Evolutionary conservation across 495 filamentous ascomycete species (phyloP).

Genomic region (Hypoxylon perforatum): DNA sequence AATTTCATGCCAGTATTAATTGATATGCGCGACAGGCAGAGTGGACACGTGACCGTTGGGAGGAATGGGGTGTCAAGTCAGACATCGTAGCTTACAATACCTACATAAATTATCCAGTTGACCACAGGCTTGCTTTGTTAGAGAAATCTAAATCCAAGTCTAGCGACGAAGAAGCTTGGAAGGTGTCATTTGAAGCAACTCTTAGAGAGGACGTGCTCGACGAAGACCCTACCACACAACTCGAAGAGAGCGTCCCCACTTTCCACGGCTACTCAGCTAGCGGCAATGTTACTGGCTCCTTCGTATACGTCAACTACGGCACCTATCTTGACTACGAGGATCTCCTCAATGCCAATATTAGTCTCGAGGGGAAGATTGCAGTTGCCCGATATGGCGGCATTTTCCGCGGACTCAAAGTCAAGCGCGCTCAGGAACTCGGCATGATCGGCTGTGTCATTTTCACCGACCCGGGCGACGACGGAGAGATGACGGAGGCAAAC

Average conservation of each 20-base stretch:
- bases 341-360: slow-evolving; percentile 77
- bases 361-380: slow-evolving; percentile 84
- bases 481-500: slow-evolving; percentile 80
- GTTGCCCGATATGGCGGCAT: slow-evolving; percentile 86
- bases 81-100: slow-evolving; percentile 84
- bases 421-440: slow-evolving; percentile 90
- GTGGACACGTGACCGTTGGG: slow-evolving; percentile 89
- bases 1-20: slow-evolving; percentile 1
- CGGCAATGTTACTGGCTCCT: slow-evolving; percentile 85
- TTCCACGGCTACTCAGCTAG: slow-evolving; percentile 96
- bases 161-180: slow-evolving; percentile 54
- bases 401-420: slow-evolving; percentile 92
- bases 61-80: slow-evolving; percentile 80
- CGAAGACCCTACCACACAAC: slow-evolving; percentile 80
- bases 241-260: slow-evolving; percentile 82
- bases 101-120: slow-evolving; percentile 89
- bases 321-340: slow-evolving; percentile 88
- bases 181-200: slow-evolving; percentile 80
- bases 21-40: slow-evolving; percentile 66
- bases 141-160: slow-evolving; percentile 57
- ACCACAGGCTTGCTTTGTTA: slow-evolving; percentile 80
- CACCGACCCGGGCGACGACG: slow-evolving; percentile 90
- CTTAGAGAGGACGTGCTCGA: slow-evolving; percentile 88
- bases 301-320: slow-evolving; percentile 90
- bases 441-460: slow-evolving; percentile 90